Conservation (phyloP, 306 rosid genomes). For the Datisca glomerata region DNA sequence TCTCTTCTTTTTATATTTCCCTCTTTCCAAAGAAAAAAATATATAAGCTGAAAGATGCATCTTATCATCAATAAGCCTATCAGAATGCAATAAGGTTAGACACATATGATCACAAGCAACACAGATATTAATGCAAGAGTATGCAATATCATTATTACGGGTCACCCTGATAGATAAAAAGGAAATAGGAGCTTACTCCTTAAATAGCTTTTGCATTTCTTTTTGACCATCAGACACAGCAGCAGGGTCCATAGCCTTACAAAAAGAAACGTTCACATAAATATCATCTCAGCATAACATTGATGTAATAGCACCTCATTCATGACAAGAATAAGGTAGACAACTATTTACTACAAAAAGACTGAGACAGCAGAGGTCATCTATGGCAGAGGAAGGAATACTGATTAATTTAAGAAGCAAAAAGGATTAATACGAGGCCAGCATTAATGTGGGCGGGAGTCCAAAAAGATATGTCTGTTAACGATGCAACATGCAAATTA, state of each 20-base stretch:
- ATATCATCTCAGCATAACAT: neutral
- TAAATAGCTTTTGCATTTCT: constrained; percentile 22
- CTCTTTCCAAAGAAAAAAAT: too few relatives aligned
- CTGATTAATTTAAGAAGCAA: too few relatives aligned
- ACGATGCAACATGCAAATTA: too few relatives aligned
- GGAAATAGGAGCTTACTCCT: constrained; percentile 27
- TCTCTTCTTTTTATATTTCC: too few relatives aligned
- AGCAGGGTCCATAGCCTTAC: constrained; percentile 30
- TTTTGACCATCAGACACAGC: constrained; percentile 33
- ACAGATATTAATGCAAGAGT: constrained; percentile 1
- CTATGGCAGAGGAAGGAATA: neutral
- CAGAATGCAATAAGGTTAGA: neutral
- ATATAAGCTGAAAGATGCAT: neutral
- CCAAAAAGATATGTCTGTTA: too few relatives aligned
- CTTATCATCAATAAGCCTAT: neutral
- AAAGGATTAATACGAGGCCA: too few relatives aligned
- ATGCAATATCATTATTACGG: neutral
- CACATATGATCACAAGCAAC: neutral
- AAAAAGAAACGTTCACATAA: constrained; percentile 1
- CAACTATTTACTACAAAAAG: too few relatives aligned
- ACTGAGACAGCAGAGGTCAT: neutral
- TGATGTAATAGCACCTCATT: neutral
- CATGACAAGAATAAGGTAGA: neutral
- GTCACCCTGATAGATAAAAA: neutral
- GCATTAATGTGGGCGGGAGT: too few relatives aligned